Percentiles rank a stretch among this genome's conserved stretches.
Conservation (phyloP, 2,329 filamentous ascomycete genomes). For the Fusarium solani-melongenae region DNA sequence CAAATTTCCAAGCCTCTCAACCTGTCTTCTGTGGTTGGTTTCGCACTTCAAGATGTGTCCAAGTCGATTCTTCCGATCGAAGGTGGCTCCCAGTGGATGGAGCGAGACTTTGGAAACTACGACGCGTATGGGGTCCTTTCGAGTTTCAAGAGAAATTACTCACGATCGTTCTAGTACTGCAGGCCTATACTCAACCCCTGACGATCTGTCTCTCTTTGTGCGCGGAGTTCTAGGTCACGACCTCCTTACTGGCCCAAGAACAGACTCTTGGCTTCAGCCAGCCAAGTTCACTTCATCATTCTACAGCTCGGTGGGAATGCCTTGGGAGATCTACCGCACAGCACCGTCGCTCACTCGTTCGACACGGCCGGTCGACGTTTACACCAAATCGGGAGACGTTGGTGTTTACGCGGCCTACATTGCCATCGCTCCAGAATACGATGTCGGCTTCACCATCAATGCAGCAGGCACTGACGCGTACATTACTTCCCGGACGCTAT, state of each 20-base stretch:
- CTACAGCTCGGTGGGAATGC: neutral
- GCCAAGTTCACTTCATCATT: neutral
- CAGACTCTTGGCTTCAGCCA: neutral
- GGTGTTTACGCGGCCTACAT: neutral
- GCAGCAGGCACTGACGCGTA: neutral
- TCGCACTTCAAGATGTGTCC: slow-evolving; percentile 9
- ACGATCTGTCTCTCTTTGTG: slow-evolving; percentile 47
- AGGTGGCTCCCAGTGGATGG: slow-evolving; percentile 6
- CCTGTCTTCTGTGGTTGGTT: neutral
- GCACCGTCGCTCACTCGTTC: neutral
- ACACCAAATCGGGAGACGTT: neutral
- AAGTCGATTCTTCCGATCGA: slow-evolving; percentile 48
- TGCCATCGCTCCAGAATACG: neutral
- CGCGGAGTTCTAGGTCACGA: neutral
- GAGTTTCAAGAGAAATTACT: neutral
- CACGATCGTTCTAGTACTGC: slow-evolving; percentile 39
- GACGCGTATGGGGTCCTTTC: neutral
- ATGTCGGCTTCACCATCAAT: neutral
- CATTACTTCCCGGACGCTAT: neutral
- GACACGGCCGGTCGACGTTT: neutral
- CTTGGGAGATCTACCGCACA: neutral
- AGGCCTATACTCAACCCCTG: slow-evolving; percentile 52
- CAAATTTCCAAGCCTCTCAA: neutral
- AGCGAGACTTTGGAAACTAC: neutral
- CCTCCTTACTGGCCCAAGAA: neutral